These are phyloP conservation scores for Neurospora africana DNA, from an alignment of 495 filamentous ascomycete species.

Conservation along the genomic window DNA sequence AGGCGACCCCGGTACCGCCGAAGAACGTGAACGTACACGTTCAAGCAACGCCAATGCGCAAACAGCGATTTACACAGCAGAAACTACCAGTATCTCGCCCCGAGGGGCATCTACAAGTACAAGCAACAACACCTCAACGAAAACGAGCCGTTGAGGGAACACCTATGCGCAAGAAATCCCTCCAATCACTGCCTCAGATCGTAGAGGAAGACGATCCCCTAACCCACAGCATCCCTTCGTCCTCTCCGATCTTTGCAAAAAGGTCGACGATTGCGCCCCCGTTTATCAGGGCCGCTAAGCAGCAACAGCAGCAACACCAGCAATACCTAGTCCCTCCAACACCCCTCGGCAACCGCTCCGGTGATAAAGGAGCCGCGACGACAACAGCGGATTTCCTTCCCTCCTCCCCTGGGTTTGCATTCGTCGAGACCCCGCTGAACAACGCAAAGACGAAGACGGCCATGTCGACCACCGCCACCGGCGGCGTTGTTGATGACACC, in stretches of 20 bases:
- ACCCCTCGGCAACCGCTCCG: constrained; percentile 5
- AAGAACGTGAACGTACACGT: neutral
- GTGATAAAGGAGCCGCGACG: constrained; percentile 3
- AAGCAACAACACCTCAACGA: neutral
- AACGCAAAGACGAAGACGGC: constrained; percentile 13
- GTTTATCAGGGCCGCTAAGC: neutral
- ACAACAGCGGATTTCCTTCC: constrained; percentile 27
- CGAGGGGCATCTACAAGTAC: neutral
- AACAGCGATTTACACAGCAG: neutral
- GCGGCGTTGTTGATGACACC: constrained; percentile 27
- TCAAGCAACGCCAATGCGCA: neutral
- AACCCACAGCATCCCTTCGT: neutral
- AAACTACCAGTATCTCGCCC: neutral
- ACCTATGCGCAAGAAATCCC: neutral
- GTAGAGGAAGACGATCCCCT: neutral
- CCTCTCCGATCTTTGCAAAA: neutral
- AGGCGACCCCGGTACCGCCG: neutral
- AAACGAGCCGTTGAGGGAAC: neutral
- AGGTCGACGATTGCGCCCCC: neutral
- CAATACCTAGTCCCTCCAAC: constrained; percentile 8
- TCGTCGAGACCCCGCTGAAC: constrained; percentile 31
- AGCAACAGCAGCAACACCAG: constrained; percentile 5
- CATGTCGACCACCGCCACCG: neutral
- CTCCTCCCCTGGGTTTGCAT: constrained; percentile 25
- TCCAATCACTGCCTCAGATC: neutral